Conservation (phyloP, 306 rosid genomes). For the Lagenaria siceraria region DNA sequence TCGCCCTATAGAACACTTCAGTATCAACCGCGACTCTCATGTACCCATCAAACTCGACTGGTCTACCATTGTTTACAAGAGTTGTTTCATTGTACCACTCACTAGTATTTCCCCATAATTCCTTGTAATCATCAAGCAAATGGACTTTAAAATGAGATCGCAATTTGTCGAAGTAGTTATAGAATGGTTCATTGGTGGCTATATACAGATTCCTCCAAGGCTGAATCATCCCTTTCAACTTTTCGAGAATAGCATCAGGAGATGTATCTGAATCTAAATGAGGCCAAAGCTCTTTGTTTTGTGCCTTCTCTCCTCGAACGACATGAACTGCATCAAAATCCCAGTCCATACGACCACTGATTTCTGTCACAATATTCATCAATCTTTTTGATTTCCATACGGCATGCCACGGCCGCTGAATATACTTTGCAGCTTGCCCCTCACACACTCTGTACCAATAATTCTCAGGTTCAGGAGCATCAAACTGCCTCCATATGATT, state of each 20-base stretch:
- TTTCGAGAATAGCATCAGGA: conserved; percentile 52
- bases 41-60: conserved; percentile 94
- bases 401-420: conserved; percentile 94
- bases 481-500: conserved; percentile 76
- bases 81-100: conserved; percentile 89
- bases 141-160: conserved; percentile 79
- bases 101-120: conserved; percentile 72
- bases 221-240: conserved; percentile 67
- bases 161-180: conserved; percentile 86
- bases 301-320: conserved; percentile 87
- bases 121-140: conserved; percentile 90
- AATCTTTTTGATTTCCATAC: conserved; percentile 94
- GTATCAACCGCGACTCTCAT: conserved; percentile 99
- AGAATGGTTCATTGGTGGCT: conserved; percentile 88
- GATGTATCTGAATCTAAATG: conserved; percentile 77
- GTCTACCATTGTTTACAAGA: conserved; percentile 52
- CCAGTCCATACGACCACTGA: conserved; percentile 91
- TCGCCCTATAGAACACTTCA: conserved; percentile 81
- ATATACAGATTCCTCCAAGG: conserved; percentile 81
- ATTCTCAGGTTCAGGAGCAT: conserved; percentile 86
- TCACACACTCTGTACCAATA: conserved; percentile 98
- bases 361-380: conserved; percentile 89
- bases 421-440: conserved; percentile 70
- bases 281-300: conserved; percentile 86
- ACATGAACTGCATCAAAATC: conserved; percentile 91